Percentiles rank a stretch among this genome's conserved stretches.
Evolutionary conservation across 2,329 filamentous ascomycete genomes (phyloP).

Genomic region (Trichoderma afroharzianum): DNA sequence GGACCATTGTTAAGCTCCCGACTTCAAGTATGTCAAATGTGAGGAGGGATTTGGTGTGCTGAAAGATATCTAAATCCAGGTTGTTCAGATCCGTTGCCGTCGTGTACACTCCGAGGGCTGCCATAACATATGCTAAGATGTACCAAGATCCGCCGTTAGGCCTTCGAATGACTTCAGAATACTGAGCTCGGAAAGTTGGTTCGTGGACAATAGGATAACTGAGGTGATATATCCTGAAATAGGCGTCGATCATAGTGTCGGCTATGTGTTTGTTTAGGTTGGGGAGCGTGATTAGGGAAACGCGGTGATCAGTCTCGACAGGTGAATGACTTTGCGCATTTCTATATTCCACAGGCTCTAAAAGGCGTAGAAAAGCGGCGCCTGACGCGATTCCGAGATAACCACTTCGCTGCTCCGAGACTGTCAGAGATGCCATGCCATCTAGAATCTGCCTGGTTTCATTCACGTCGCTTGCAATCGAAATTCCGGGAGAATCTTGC

Average conservation of each 20-base stretch:
- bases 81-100: conserved; percentile 24
- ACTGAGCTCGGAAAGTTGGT: conserved; percentile 40
- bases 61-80: conserved; percentile 28
- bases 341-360: conserved; percentile 30
- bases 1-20: conserved; percentile 43
- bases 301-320: conserved; percentile 13
- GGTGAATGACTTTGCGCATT: conserved; percentile 20
- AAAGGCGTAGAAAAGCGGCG: conserved; percentile 40
- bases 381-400: conserved; percentile 46
- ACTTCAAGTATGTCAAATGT: conserved; percentile 42
- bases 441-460: conserved; percentile 33
- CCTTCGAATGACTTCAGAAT: conserved; percentile 32
- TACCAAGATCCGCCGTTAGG: conserved; percentile 32
- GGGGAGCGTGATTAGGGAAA: conserved; percentile 25
- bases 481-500: conserved; percentile 18
- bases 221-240: conserved; percentile 43
- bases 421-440: conserved; percentile 37
- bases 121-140: conserved; percentile 33
- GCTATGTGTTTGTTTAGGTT: conserved; percentile 33
- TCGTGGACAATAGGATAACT: conserved; percentile 47
- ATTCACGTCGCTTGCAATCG: conserved; percentile 18
- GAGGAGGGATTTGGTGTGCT: conserved; percentile 32
- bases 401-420: conserved; percentile 37
- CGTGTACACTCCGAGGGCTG: conserved; percentile 37
- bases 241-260: conserved; percentile 37